phyloP scores from a whole-genome alignment of 179 eudicot species.

The Corrigiola litoralis region DNA sequence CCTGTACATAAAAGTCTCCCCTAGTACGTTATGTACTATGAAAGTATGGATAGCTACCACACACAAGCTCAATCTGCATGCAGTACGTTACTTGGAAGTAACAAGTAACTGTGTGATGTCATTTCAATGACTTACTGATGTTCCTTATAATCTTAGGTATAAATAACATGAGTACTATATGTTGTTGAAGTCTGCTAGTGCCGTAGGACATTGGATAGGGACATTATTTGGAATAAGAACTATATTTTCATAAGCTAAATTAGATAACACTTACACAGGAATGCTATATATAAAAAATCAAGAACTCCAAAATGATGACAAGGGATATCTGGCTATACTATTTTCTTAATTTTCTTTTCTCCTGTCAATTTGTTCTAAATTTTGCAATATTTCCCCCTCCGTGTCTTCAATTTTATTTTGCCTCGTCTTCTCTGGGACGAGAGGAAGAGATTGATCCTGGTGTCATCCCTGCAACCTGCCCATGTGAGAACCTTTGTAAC shows the following conservation, averaged over 20 bases:
- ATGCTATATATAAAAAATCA: conserved; percentile 45
- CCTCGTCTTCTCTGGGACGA: conserved; percentile 43
- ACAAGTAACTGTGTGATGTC: too few species aligned
- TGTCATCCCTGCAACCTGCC: conserved; percentile 62
- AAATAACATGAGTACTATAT: background rate
- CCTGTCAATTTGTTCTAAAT: conserved; percentile 28
- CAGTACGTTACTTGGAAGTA: too few species aligned
- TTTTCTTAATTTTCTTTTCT: conserved; percentile 18
- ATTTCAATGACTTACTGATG: too few species aligned
- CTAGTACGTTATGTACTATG: too few species aligned
- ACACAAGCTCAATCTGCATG: too few species aligned
- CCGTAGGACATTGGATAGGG: background rate
- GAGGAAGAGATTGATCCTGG: conserved; percentile 69
- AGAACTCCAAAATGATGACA: conserved; percentile 32
- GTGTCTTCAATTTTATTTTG: conserved; percentile 21
- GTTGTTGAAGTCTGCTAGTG: background rate
- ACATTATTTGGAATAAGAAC: conserved; percentile 4
- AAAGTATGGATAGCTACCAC: too few species aligned
- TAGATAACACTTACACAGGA: conserved; percentile 40
- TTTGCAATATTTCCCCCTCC: background rate
- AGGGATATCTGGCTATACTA: conserved; percentile 24
- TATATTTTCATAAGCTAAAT: conserved; percentile 35
- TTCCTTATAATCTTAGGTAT: too few species aligned
- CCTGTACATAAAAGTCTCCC: too few species aligned
- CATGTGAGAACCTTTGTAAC: conserved; percentile 76